Conservation (phyloP, 495 filamentous ascomycete species). For the Bryoglossum gracile region DNA sequence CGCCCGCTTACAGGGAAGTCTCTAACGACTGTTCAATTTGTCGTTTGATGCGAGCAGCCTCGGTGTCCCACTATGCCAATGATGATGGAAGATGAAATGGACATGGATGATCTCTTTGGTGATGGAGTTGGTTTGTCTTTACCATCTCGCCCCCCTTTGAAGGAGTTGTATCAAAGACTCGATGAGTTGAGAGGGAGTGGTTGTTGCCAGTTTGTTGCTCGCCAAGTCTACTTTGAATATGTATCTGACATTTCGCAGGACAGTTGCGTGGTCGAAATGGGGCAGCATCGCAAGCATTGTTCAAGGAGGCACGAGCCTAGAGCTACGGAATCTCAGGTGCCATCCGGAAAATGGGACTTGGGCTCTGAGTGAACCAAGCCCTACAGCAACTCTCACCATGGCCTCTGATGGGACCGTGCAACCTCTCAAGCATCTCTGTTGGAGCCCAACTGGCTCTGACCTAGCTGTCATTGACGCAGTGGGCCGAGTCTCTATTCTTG, state of each 20-base stretch:
- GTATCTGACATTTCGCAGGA: constrained; percentile 41
- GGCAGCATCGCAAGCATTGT: constrained; percentile 83
- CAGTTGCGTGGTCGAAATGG: constrained; percentile 80
- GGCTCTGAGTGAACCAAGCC: constrained; percentile 57
- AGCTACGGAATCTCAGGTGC: constrained; percentile 64
- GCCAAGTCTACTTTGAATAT: not conserved
- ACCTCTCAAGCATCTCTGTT: constrained; percentile 69
- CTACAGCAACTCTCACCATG: constrained; percentile 34
- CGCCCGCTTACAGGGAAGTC: no score
- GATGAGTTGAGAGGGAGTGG: constrained; percentile 74
- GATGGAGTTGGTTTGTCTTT: constrained; percentile 55
- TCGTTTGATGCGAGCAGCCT: no score
- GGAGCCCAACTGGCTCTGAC: constrained; percentile 65
- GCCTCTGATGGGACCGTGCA: constrained; percentile 45
- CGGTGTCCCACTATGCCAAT: no score
- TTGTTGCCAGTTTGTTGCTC: constrained; percentile 68
- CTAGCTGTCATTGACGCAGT: constrained; percentile 68
- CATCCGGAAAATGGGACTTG: constrained; percentile 65
- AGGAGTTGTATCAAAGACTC: constrained; percentile 62
- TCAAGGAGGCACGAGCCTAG: constrained; percentile 57
- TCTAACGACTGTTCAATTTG: no score
- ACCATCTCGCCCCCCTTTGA: constrained; percentile 45
- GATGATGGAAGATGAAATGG: constrained; percentile 62
- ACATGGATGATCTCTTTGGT: constrained; percentile 69
- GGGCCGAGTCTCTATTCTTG: constrained; percentile 65